Evolutionary conservation across 2,329 filamentous ascomycete species (phyloP).

Genomic region (Pseudogymnoascus sp.): DNA sequence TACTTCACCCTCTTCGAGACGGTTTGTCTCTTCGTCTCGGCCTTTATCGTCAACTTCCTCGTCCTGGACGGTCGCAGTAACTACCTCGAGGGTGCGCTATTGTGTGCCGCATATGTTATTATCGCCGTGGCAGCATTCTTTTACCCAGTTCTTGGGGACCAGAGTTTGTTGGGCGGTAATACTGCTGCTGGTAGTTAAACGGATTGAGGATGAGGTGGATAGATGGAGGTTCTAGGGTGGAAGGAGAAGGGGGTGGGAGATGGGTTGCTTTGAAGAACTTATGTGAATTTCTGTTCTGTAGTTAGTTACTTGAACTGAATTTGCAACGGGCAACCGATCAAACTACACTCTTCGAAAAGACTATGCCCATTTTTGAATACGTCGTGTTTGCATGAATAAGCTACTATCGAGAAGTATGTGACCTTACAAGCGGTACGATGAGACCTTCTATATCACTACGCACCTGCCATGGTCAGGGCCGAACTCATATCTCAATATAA

Average conservation of each 20-base stretch:
- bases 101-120: constrained; percentile 60
- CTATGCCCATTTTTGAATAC: background rate
- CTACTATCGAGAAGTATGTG: background rate
- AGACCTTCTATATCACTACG: too few relatives aligned
- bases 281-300: background rate
- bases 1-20: constrained; percentile 89
- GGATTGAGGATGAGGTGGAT: constrained; percentile 1
- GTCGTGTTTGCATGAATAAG: background rate
- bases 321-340: background rate
- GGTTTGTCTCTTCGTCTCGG: constrained; percentile 72
- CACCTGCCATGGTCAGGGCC: too few relatives aligned
- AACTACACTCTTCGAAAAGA: background rate
- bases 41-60: constrained; percentile 81
- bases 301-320: background rate
- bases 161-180: constrained; percentile 32
- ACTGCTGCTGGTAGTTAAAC: constrained; percentile 19
- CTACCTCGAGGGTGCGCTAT: constrained; percentile 69
- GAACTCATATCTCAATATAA: too few relatives aligned
- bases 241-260: background rate
- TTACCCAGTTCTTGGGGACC: constrained; percentile 45
- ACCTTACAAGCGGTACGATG: background rate
- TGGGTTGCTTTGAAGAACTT: background rate
- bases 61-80: constrained; percentile 80
- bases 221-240: background rate
- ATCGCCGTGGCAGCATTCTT: constrained; percentile 60